Evolutionary conservation across 805 yeast species (phyloP), one percentile per base, ranked within the genome.

Genomic region (Pichia scutulata): DNA sequence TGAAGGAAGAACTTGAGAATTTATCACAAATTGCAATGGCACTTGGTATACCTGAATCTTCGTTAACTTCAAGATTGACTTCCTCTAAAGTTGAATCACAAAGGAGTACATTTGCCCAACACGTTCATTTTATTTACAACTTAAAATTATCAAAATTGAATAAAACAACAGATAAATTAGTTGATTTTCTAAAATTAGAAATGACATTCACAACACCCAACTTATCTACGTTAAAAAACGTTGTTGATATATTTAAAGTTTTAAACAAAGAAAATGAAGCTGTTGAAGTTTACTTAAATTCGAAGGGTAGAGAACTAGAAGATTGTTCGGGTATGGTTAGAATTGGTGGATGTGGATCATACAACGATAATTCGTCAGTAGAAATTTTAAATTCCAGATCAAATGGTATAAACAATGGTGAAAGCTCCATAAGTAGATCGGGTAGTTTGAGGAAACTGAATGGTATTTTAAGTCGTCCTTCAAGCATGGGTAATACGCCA

Each of bases 301-400:
- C 77, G 41, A 73, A 83, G 48, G 66, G 77, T 2, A 60, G 61
- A 10, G 70, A 71, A 39, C 75, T 83, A 23, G 71, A 70, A 19
- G 63, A 69, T n/a, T 66, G 82, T 39, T 68, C 77, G 2, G 60
- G 75, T 39, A 72, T 70, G 48, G 75, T 83, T 40, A 77, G 74
- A 47, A 72, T 81, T 52, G 73, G 78, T 39, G 84, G 86, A 49
- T 63, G 84, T 47, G 85, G 78, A 66, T 46, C 45, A 16, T 41
- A 58, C n/a, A 49, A 44, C 18, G 58, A 58, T 19, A 19, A 24
- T 2, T 18, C 22, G 4, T 6, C 37, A 33, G n/a, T 40, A 16
- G 48, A 40, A n/a, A 8, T 23, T 4, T n/a, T 33, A 14, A 33
- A 33, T 14, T 36, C 33, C 5, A 41, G n/a, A n/a, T 7, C 37